Evolutionary conservation across 2,329 filamentous ascomycete species (phyloP).

Genomic region (Colletotrichum sidae): DNA sequence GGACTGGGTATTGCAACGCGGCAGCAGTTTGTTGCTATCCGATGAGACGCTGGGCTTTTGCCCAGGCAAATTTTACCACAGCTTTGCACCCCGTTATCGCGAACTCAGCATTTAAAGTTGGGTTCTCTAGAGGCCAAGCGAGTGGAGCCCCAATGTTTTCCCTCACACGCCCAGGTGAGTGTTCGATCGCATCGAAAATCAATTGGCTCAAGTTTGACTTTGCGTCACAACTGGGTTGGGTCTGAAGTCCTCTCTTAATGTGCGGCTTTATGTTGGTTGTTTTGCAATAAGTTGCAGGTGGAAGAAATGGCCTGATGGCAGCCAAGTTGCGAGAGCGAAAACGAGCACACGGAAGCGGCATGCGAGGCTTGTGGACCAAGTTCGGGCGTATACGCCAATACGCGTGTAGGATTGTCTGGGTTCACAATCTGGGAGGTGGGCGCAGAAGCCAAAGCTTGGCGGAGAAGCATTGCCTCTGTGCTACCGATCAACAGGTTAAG

Average conservation of each 20-base stretch:
- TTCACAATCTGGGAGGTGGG: no score
- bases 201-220: no score
- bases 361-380: constrained; percentile 8
- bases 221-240: no score
- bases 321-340: constrained; percentile 14
- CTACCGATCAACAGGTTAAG: no score
- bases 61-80: not conserved
- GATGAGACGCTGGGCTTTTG: constrained; percentile 21
- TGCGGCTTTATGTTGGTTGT: not conserved
- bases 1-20: not conserved
- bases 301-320: not conserved
- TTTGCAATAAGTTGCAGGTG: not conserved
- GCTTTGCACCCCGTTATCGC: not conserved
- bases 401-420: constrained; percentile 8
- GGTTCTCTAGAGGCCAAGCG: constrained; percentile 3
- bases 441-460: no score
- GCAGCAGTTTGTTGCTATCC: constrained; percentile 2
- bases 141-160: constrained; percentile 5
- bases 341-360: constrained; percentile 3
- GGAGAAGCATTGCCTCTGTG: no score
- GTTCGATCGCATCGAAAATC: no score
- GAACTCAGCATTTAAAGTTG: not conserved
- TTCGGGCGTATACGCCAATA: constrained; percentile 14
- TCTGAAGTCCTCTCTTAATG: not conserved
- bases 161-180: not conserved